These are phyloP conservation scores for Russula griseocarnosa DNA, from an alignment of 768 basidiomycete genomes.

Conservation along the genomic window DNA sequence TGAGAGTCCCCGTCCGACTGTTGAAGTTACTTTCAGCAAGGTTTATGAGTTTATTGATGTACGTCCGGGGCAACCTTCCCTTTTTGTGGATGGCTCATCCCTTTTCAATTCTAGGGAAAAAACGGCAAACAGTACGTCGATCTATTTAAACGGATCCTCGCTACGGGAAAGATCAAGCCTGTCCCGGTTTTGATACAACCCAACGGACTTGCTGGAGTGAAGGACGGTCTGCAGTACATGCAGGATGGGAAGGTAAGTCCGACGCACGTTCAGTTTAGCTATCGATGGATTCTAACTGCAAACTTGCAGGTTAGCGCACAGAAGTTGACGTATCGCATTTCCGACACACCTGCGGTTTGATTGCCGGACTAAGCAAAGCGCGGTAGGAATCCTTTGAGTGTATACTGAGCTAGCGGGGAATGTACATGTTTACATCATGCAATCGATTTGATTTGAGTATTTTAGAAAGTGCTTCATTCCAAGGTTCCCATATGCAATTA, in stretches of 20 bases:
- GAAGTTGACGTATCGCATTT: conserved; percentile 34
- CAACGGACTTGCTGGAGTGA: conserved; percentile 31
- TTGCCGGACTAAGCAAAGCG: too few relatives aligned
- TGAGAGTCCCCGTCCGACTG: conserved; percentile 18
- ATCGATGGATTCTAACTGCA: background rate
- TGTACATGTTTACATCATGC: too few relatives aligned
- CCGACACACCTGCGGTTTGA: conserved; percentile 20
- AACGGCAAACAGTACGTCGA: conserved; percentile 29
- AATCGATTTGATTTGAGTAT: too few relatives aligned
- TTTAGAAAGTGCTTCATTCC: too few relatives aligned
- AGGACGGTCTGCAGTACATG: conserved; percentile 33
- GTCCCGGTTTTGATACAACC: conserved; percentile 31
- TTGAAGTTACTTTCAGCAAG: background rate
- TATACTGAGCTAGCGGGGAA: too few relatives aligned
- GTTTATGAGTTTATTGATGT: background rate
- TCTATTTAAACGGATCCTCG: conserved; percentile 28
- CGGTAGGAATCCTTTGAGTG: background rate
- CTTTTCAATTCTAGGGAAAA: conserved; percentile 14
- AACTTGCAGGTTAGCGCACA: conserved; percentile 30
- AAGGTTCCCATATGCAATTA: too few relatives aligned
- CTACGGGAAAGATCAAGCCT: conserved; percentile 30
- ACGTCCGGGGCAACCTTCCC: background rate
- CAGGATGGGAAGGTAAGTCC: conserved; percentile 31
- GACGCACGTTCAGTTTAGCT: background rate
- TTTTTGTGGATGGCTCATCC: background rate